Evolutionary conservation across 805 yeast species (phyloP), one percentile per base, ranked within the genome.

Genomic region (Spathaspora girioi): DNA sequence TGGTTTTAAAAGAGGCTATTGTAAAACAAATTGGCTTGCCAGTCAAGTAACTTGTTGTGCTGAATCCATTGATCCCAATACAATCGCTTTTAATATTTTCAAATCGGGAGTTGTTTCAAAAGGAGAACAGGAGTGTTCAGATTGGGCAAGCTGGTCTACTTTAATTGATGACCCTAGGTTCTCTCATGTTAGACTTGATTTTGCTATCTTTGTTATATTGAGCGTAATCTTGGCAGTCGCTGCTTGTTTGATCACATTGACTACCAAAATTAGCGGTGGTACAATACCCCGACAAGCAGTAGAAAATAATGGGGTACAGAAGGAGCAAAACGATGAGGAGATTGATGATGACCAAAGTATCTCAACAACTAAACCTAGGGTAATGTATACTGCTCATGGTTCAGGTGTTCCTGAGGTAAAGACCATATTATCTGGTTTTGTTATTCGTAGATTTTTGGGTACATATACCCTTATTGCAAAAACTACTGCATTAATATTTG

Each of bases 401-500:
- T 77, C 82, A 15, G 86, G 86, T 4, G 85, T 81, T 1, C 84
- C 85, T 0, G 85, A 81, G 62, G 86, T 81, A 14, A 80, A 79
- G 54, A 81, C 85, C 0, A 80, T 81, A 38, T 64, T 81, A 29
- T 79, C 84, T 0, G 86, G 86, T 1, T 81, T 81, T 55, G 77
- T 81, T 44, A 80, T 81, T 23, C 67, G 84, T 51, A 64, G 73
- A 42, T 81, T 77, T 56, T 62, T 81, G 38, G 85, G 86, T 4
- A 64, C 77, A 1, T 73, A 76, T 55, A 80, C 86, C 0, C 67
- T 81, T 7, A 40, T 80, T 20, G 67, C 78, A 52, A 81, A 81
- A 59, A 68, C 82, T 0, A 52, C 69, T 1, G 79, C 81, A 0
- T 63, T 81, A 23, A 68, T 80, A 1, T 69, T 80, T 38, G 78